Conservation (phyloP, 108 stramenopile genomes). For the Cyclotella atomus region DNA sequence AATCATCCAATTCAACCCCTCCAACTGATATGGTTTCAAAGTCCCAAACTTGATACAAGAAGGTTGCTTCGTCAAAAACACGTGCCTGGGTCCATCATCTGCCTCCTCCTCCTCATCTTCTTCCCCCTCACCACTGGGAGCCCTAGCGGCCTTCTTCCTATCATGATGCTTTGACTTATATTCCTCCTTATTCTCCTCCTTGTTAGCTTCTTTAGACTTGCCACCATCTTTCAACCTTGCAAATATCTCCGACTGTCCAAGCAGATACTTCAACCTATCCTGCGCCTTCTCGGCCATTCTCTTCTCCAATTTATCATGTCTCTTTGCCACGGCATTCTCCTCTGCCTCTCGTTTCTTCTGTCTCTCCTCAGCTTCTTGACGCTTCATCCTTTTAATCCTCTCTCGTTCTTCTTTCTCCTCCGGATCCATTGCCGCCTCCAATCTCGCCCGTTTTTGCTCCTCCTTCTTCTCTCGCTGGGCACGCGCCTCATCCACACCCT, state of each 20-base stretch:
- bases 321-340: conserved; percentile 60
- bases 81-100: conserved; percentile 81
- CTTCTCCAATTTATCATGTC: conserved; percentile 79
- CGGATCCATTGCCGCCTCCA: conserved; percentile 40
- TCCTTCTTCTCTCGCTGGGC: conserved; percentile 35
- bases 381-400: conserved; percentile 54
- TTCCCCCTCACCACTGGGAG: conserved; percentile 16
- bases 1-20: conserved; percentile 98
- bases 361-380: conserved; percentile 63
- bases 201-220: conserved; percentile 36
- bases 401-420: conserved; percentile 62
- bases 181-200: conserved; percentile 40
- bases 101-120: conserved; percentile 70
- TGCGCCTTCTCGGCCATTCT: conserved; percentile 70
- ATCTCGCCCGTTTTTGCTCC: conserved; percentile 51
- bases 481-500: conserved; percentile 58
- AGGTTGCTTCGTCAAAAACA: conserved; percentile 89
- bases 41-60: conserved; percentile 72
- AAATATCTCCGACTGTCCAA: conserved; percentile 96
- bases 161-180: conserved; percentile 4
- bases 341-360: conserved; percentile 59
- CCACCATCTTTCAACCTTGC: conserved; percentile 57
- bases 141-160: conserved; percentile 23
- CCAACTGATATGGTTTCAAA: conserved; percentile 95
- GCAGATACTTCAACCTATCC: conserved; percentile 91